Base-by-base conservation (phyloP, 331 rosid species). In the Rhamnella rubrinervis region DNA sequence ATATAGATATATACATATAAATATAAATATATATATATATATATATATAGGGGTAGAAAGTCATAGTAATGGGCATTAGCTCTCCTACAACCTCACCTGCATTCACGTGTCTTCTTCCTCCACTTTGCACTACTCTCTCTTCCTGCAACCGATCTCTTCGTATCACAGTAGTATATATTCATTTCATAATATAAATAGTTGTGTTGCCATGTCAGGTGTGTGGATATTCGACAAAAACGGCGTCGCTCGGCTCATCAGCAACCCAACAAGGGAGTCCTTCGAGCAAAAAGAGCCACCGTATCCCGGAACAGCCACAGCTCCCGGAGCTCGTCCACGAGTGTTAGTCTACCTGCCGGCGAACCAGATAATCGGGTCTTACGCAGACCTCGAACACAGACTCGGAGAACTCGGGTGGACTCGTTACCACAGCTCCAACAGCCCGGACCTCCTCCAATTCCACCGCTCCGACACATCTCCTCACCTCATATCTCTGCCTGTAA, bases 151-250 rank as follows among this genome's bases (percentile, higher is more conserved):
- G 4, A 26, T 26, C 31, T 26, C 35, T 31, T 31, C 35, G 4
- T 31, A 3, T 31, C 35, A 31, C 35, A 31, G 35, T 31, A 31
- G 35, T 31, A 31, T 28, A 28, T 28, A 28, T 28, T 2, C 4
- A 28, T 28, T 2, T n/a, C n/a, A n/a, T n/a, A n/a, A n/a, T n/a
- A 31, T 31, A 31, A 2, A 31, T 31, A 31, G 35, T 3, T 3
- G 35, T 10, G 49, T 12, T 52, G 15, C 26, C 52, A 92, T 92
- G 98, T 93, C 98, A 14, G 98, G 98, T 4, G 98, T 93, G 23
- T 93, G 97, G 98, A 84, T 93, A 12, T 93, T 93, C 60, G 93
- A 85, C 87, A 86, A 88, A 82, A 86, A 83, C n/a, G 98, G 98
- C 1, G 97, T 93, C 71, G 82, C 81, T 4, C 88, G 97, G 18